A percentile compares a stretch with the other conserved stretches of the same genome.
These are phyloP conservation scores for Oenanthe sinensis DNA, from an alignment of 129 eudicot genomes.

Conservation along the genomic window DNA sequence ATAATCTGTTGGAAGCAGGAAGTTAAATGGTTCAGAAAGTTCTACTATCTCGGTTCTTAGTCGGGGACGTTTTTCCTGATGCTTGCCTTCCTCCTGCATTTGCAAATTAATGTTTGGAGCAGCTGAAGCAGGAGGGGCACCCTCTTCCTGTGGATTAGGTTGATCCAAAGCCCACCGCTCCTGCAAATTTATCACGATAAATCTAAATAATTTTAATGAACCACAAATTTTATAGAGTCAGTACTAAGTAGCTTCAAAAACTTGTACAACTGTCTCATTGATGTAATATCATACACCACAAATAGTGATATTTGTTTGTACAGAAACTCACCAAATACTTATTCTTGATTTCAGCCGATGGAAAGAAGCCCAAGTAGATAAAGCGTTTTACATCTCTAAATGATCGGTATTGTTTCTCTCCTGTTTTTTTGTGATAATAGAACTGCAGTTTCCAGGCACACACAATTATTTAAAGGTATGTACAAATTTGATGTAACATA, in stretches of 20 bases:
- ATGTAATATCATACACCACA: neutral
- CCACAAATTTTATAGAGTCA: neutral
- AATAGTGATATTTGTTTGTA: neutral
- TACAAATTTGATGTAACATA: neutral
- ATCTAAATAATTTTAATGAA: neutral
- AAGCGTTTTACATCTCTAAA: slow-evolving; percentile 7
- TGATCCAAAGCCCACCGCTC: neutral
- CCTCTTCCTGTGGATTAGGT: slow-evolving; percentile 1
- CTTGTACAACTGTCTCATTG: neutral
- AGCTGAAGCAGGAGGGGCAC: neutral
- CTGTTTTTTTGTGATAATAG: neutral
- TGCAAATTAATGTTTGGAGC: neutral
- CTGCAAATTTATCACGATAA: neutral
- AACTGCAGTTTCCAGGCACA: slow-evolving; percentile 1
- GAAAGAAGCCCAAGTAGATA: slow-evolving; percentile 1
- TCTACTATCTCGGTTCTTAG: neutral
- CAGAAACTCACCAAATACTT: neutral
- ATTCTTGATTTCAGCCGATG: neutral
- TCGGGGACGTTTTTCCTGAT: neutral
- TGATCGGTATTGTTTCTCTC: neutral
- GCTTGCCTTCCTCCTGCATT: neutral
- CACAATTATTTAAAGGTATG: neutral
- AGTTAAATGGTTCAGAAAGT: slow-evolving; percentile 4
- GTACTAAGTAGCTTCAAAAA: neutral
- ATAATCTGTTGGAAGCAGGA: neutral